These are phyloP conservation scores for Nannochloris sp. DNA, from an alignment of 139 green algal species.

Conservation along the genomic window DNA sequence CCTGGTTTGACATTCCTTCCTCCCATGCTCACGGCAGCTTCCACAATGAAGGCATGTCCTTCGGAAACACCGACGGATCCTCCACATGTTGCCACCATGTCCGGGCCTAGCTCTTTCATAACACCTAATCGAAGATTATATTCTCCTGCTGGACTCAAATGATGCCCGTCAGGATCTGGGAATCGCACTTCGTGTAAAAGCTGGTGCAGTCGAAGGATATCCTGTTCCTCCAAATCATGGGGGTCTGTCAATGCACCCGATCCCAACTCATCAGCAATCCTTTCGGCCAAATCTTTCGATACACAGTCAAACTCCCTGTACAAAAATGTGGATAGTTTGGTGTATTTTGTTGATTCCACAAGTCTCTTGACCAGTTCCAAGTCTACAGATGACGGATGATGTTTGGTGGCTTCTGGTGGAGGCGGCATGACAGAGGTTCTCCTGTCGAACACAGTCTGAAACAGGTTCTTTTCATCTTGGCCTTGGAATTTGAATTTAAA, in stretches of 20 bases:
- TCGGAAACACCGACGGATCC: constrained; percentile 75
- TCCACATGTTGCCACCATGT: constrained; percentile 88
- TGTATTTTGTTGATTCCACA: constrained; percentile 34
- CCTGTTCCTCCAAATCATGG: constrained; percentile 47
- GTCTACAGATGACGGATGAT: constrained; percentile 83
- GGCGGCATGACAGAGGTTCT: constrained; percentile 83
- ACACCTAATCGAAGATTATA: constrained; percentile 97
- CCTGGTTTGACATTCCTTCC: constrained; percentile 76
- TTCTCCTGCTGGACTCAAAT: constrained; percentile 81
- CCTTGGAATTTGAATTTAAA: constrained; percentile 67
- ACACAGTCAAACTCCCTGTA: constrained; percentile 76
- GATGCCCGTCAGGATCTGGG: constrained; percentile 54
- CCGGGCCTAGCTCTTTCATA: constrained; percentile 90
- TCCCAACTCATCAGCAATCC: constrained; percentile 72
- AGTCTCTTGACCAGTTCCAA: constrained; percentile 88
- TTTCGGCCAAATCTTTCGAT: constrained; percentile 43
- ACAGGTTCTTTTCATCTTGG: constrained; percentile 48
- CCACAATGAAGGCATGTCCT: constrained; percentile 92
- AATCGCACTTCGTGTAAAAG: constrained; percentile 79
- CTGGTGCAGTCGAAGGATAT: constrained; percentile 79
- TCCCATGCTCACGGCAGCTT: constrained; percentile 84
- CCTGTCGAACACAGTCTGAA: constrained; percentile 68
- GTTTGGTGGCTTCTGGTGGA: constrained; percentile 55
- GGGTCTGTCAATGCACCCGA: constrained; percentile 39
- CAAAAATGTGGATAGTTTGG: constrained; percentile 71